These are phyloP conservation scores for Crataegus laevigata DNA, from an alignment of 306 rosid genomes.

Conservation along the genomic window DNA sequence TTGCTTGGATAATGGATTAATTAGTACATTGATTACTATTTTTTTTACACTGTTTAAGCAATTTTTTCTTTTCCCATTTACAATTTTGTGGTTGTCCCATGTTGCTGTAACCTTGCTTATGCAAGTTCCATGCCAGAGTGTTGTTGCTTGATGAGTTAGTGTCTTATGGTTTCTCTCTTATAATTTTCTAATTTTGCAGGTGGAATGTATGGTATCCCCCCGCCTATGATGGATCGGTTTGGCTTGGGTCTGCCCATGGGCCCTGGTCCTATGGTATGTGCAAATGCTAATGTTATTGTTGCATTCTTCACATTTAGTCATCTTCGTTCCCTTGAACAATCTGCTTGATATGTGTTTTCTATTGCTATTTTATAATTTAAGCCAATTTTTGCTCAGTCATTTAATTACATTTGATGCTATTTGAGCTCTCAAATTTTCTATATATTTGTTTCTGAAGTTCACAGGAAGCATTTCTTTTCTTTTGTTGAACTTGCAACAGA, in stretches of 20 bases:
- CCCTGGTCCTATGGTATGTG: constrained; percentile 75
- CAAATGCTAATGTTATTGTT: neutral
- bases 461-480: neutral
- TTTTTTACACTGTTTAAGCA: neutral
- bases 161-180: neutral
- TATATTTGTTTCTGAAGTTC: neutral
- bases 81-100: neutral
- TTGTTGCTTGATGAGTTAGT: neutral
- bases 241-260: constrained; percentile 88
- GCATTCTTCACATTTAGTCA: neutral
- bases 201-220: constrained; percentile 85
- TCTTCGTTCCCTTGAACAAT: neutral
- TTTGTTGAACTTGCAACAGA: neutral
- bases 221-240: constrained; percentile 80
- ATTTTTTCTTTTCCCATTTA: neutral
- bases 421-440: neutral
- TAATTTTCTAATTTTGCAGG: constrained; percentile 36
- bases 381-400: neutral
- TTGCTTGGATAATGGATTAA: neutral
- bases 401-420: neutral
- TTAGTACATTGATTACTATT: neutral
- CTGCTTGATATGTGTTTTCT: neutral
- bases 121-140: neutral
- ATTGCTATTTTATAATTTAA: neutral
- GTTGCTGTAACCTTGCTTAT: neutral